phyloP scores from a whole-genome alignment of 805 yeast genomes.

The Wickerhamomyces hampshirensis region DNA sequence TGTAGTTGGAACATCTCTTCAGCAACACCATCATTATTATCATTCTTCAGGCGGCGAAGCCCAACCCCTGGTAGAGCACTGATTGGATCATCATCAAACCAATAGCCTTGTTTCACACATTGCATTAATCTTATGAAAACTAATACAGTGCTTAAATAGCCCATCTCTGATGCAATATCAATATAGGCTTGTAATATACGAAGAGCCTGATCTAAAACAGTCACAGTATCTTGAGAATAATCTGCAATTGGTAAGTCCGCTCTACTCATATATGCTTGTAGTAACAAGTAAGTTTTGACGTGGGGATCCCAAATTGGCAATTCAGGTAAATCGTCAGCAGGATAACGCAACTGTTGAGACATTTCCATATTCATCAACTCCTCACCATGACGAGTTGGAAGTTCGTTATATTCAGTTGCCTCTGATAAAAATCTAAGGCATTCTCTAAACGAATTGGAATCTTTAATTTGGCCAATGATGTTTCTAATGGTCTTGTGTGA shows the following conservation, averaged over 20 bases:
- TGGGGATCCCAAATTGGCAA: constrained; percentile 73
- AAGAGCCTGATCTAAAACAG: constrained; percentile 89
- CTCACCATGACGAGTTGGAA: constrained; percentile 58
- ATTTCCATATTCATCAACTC: constrained; percentile 85
- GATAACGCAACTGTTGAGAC: constrained; percentile 50
- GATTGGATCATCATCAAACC: constrained; percentile 78
- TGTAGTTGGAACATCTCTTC: constrained; percentile 6
- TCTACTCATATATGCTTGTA: constrained; percentile 87
- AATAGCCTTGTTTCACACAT: constrained; percentile 80
- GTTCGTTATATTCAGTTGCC: constrained; percentile 87
- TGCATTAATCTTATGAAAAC: constrained; percentile 69
- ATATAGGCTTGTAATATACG: constrained; percentile 92
- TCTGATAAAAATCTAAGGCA: constrained; percentile 86
- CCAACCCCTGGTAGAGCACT: constrained; percentile 26
- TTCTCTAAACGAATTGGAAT: constrained; percentile 47
- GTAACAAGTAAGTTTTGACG: constrained; percentile 71
- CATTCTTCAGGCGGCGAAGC: constrained; percentile 16
- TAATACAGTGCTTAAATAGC: constrained; percentile 58
- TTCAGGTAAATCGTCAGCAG: constrained; percentile 74
- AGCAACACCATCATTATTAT: constrained; percentile 17
- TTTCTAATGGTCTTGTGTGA: constrained; percentile 85
- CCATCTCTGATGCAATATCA: constrained; percentile 84
- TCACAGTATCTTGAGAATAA: constrained; percentile 87
- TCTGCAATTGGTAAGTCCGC: constrained; percentile 91
- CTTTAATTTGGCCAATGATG: constrained; percentile 48